A percentile compares a stretch with the other conserved stretches of the same genome.
Evolutionary conservation across 2,329 filamentous ascomycete species (phyloP).

Genomic region (Fusarium proliferatum): DNA sequence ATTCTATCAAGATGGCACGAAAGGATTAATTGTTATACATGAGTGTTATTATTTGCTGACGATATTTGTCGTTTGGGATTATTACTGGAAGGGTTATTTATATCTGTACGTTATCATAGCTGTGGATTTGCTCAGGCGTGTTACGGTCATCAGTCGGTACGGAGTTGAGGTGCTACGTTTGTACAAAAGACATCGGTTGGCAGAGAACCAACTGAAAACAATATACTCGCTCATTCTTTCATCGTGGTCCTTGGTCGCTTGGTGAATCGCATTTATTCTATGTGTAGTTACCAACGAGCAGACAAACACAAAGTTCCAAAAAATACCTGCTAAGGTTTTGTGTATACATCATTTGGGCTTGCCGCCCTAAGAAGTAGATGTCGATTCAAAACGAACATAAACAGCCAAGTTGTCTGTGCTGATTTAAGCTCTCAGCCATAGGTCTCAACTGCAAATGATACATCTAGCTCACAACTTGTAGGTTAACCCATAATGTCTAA

Average conservation of each 20-base stretch:
- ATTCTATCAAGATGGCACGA: constrained; percentile 60
- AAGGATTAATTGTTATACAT: constrained; percentile 21
- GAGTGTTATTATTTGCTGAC: background rate
- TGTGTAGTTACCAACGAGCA: background rate
- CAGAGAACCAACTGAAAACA: background rate
- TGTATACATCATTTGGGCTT: rapidly evolving
- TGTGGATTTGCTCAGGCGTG: constrained; percentile 10
- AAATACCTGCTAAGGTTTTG: background rate
- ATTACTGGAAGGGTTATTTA: background rate
- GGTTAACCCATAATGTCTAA: rapidly evolving
- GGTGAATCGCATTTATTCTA: too few species aligned
- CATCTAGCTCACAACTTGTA: too few species aligned
- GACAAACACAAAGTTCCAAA: rapidly evolving
- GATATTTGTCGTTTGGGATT: background rate
- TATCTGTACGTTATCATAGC: background rate
- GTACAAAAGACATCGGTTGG: background rate
- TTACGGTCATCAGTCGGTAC: background rate
- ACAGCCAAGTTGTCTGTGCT: too few species aligned
- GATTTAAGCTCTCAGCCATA: too few species aligned
- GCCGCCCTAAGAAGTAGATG: background rate
- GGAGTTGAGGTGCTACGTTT: background rate
- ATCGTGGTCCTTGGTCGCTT: rapidly evolving
- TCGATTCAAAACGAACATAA: background rate
- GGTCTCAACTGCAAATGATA: too few species aligned
- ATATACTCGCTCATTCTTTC: background rate